Conservation (phyloP, 1,284 basidiomycete species). For the Ganoderma boninense region DNA sequence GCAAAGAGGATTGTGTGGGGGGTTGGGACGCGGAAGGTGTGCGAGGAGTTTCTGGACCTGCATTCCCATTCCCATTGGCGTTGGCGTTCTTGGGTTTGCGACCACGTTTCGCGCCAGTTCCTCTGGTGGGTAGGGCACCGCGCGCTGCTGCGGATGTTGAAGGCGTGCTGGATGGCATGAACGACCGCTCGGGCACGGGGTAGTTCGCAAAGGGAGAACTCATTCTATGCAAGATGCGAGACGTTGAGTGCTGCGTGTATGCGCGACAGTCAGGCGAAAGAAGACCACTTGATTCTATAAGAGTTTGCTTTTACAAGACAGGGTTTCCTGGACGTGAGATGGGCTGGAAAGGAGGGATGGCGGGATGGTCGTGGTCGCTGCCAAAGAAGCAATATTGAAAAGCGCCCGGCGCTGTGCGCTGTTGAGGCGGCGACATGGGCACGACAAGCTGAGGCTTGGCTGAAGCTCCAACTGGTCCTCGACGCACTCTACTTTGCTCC, state of each 20-base stretch:
- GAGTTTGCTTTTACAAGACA: background rate
- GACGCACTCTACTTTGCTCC: background rate
- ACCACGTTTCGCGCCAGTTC: conserved; percentile 64
- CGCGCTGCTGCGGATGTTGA: conserved; percentile 39
- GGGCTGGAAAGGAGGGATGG: background rate
- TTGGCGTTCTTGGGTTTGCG: conserved; percentile 60
- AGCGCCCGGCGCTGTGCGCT: background rate
- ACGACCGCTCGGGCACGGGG: conserved; percentile 42
- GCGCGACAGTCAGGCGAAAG: background rate
- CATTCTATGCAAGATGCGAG: conserved; percentile 24
- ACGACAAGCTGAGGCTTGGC: too few relatives aligned
- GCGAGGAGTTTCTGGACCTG: conserved; percentile 29
- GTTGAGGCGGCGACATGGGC: background rate
- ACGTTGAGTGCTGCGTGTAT: background rate
- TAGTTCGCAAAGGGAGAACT: conserved; percentile 40
- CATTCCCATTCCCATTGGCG: conserved; percentile 36
- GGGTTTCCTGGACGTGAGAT: background rate
- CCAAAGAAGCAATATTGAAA: background rate
- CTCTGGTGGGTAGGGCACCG: conserved; percentile 40
- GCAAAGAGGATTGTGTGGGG: conserved; percentile 27
- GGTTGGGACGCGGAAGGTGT: conserved; percentile 26
- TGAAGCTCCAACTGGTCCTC: background rate
- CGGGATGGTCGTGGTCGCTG: background rate
- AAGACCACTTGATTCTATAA: background rate
- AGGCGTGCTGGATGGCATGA: conserved; percentile 42